Evolutionary conservation across 2,329 filamentous ascomycete genomes (phyloP).

Genomic region (Elsinoe arachidis): DNA sequence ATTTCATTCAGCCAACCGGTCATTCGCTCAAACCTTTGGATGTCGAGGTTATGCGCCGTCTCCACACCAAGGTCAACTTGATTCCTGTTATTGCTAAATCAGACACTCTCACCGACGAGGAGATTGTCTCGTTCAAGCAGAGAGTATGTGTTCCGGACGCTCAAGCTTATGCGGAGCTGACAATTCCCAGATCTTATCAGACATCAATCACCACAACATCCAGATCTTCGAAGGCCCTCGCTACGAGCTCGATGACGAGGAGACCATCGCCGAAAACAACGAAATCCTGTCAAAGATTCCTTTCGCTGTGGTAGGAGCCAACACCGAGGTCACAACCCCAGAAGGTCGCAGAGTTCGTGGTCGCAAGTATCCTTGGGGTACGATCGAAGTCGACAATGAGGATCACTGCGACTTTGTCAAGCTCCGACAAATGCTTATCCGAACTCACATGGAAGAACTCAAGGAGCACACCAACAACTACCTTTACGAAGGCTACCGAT

Average conservation of each 20-base stretch:
- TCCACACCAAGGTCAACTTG: conserved; percentile 99
- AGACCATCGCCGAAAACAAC: conserved; percentile 99
- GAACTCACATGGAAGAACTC: conserved; percentile 99
- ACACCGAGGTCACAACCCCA: conserved; percentile 80
- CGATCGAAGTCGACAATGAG: conserved; percentile 99
- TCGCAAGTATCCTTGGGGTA: conserved; percentile 94
- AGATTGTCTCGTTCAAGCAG: conserved; percentile 89
- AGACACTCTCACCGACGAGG: conserved; percentile 94
- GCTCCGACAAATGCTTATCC: conserved; percentile 98
- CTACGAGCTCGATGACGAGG: conserved; percentile 97
- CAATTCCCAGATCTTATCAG: conserved; percentile 71
- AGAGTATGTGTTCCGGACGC: conserved; percentile 58
- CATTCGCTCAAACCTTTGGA: conserved; percentile 97
- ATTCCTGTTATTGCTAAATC: conserved; percentile 99
- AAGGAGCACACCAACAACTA: conserved; percentile 99
- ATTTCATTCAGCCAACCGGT: conserved; percentile 98
- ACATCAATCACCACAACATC: conserved; percentile 94
- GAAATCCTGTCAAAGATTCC: conserved; percentile 99
- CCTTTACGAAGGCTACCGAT: conserved; percentile 99
- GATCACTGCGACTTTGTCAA: conserved; percentile 99
- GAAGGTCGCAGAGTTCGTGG: conserved; percentile 95
- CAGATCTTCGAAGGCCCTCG: conserved; percentile 98
- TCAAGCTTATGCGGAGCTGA: conserved; percentile 15
- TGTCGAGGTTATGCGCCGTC: conserved; percentile 97
- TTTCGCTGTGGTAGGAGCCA: conserved; percentile 95